Base-by-base conservation (phyloP, 805 yeast genomes). In the Wickerhamiella allomyrinae region DNA sequence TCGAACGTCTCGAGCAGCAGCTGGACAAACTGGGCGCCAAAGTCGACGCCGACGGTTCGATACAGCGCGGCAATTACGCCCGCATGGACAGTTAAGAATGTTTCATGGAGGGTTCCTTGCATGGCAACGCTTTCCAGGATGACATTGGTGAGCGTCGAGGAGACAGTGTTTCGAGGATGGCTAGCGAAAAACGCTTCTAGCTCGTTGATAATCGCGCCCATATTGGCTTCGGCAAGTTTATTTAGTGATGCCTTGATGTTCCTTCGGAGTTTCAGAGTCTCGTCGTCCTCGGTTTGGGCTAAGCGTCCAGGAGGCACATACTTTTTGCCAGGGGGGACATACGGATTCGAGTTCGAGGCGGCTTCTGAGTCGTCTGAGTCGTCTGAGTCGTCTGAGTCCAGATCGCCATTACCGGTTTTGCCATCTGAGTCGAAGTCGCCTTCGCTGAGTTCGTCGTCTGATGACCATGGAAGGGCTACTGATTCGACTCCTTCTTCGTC, bases 251-350 rank as follows among this genome's bases (percentile, higher is more conserved):
- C 87, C 53, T 86, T 91, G 38, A 87, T 70, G 5, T 74, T 63
- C 51, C 76, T 74, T 41, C 71, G 70, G 29, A 87, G 62, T 29
- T 67, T 71, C 2, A 63, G 39, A 7, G 66, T 56, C 42, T 70
- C 75, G 45, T 70, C 74, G 17, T 71, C 63, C 20, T 67, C 67
- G 0, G 50, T 52, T 3, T 55, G 41, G 8, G 39, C 69, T 45
- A 97, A 71, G 43, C 81, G 59, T 0, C 94, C 86, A 0, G 97
- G 98, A 1, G 98, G 97, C 13, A 89, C 64, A 56, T 91, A 89
- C 47, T 72, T 67, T n/a, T 45, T 20, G 5, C 49, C 41, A 1
- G 49, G 52, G n/a, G 53, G 57, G 37, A 76, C 71, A 53, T 77
- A 82, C 5, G 94, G 93, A 50, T 84, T 84, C 56, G 82, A 94